Base-by-base conservation (phyloP, 495 filamentous ascomycete genomes). In the Barbatosphaeria neglecta region DNA sequence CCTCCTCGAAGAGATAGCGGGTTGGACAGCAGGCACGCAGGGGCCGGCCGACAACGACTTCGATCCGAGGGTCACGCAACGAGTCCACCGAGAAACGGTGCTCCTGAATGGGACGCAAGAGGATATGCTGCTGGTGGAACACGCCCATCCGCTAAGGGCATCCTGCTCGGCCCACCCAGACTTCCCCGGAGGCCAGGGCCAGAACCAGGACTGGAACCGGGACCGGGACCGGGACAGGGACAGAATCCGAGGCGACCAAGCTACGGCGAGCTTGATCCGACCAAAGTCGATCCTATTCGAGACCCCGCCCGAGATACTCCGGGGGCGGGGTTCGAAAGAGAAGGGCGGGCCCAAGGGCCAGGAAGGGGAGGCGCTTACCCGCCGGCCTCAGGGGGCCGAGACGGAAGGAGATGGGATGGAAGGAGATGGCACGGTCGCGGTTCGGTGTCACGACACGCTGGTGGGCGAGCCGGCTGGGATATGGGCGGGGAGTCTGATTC, bases 211-310 rank as follows among this genome's bases (percentile, higher is more conserved):
- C n/a, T n/a, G n/a, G n/a, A n/a, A n/a, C n/a, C n/a, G n/a, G n/a
- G n/a, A n/a, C n/a, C n/a, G n/a, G n/a, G n/a, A n/a, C n/a, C n/a
- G n/a, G n/a, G n/a, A n/a, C n/a, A n/a, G n/a, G n/a, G n/a, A n/a
- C n/a, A n/a, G n/a, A n/a, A n/a, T n/a, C n/a, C n/a, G 33, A 22
- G 37, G 16, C 37, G 53, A 31, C 39, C 35, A 22, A 59, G 47
- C 47, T 58, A 58, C 51, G 59, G 55, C 24, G 59, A 68, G 13
- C 31, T 35, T 35, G 6, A n/a, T 15, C 31, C 31, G 31, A n/a
- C 9, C 9, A 35, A 16, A 35, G 31, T 35, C 31, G 24, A 25
- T 25, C 31, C 31, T 35, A 2, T 16, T n/a, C 16, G 50, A 45
- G 18, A 51, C 46, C 4, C 2, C 46, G 18, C 37, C 41, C 2